These are phyloP conservation scores for Chenopodium suecicum DNA, from an alignment of 148 eudicot genomes.

Conservation along the genomic window DNA sequence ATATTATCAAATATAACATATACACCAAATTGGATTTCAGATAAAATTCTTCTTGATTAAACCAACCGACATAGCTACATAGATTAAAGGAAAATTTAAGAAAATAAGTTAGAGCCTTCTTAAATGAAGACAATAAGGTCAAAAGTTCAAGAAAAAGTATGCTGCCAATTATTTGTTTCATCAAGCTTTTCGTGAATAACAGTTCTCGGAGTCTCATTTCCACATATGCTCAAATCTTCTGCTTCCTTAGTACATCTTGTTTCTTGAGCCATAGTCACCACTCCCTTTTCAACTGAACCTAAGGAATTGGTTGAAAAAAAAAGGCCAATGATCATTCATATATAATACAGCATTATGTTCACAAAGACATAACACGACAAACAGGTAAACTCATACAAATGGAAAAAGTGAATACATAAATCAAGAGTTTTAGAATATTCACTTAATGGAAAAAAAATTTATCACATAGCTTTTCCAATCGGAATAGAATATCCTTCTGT, in stretches of 20 bases:
- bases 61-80: neutral
- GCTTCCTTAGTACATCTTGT: conserved; percentile 1
- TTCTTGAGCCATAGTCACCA: neutral
- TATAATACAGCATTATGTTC: neutral
- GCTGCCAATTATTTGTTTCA: neutral
- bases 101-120: neutral
- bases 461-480: neutral
- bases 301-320: neutral
- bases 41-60: neutral
- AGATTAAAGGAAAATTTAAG: neutral
- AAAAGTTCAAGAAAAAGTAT: neutral
- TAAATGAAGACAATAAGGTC: neutral
- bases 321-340: neutral
- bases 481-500: neutral
- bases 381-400: neutral
- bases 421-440: neutral
- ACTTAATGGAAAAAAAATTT: neutral
- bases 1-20: no score
- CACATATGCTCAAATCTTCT: neutral
- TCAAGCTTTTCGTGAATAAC: neutral
- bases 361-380: neutral
- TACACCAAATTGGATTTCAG: no score
- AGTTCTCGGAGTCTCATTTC: neutral
- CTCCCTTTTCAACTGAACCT: neutral
- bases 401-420: neutral